phyloP scores from a whole-genome alignment of 352 stramenopile species.

The Globisporangium echinulatum region DNA sequence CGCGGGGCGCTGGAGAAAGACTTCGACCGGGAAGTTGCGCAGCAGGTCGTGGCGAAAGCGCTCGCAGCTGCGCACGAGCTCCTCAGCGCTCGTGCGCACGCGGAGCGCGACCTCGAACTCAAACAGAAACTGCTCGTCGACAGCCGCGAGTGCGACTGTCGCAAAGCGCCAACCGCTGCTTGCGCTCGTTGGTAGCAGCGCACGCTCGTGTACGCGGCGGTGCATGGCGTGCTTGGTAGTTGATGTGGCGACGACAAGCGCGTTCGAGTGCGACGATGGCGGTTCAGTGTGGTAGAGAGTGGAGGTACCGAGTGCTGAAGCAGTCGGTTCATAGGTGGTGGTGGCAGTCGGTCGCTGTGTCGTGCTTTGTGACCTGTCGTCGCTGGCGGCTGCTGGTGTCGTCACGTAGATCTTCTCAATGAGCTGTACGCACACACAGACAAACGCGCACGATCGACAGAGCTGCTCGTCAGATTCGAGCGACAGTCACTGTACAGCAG shows the following conservation, averaged over 20 bases:
- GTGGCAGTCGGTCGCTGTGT: neutral
- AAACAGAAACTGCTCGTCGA: conserved; percentile 71
- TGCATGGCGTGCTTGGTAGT: neutral
- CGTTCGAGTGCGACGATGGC: conserved; percentile 1
- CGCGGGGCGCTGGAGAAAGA: conserved; percentile 61
- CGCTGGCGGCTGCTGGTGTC: neutral
- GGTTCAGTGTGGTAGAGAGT: too few species aligned
- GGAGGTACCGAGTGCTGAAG: too few species aligned
- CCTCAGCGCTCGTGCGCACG: conserved; percentile 32
- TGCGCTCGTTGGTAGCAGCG: conserved; percentile 2
- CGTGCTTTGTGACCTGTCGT: neutral
- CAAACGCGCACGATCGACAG: neutral
- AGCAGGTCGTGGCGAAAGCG: conserved; percentile 49
- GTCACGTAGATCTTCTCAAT: conserved; percentile 36
- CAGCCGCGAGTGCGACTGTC: conserved; percentile 33
- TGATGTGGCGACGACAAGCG: conserved; percentile 2
- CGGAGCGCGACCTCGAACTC: conserved; percentile 74
- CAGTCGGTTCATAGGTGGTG: neutral
- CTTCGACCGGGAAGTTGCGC: conserved; percentile 54
- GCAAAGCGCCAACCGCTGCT: conserved; percentile 51
- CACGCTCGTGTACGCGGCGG: conserved; percentile 1
- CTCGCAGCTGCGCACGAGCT: conserved; percentile 47
- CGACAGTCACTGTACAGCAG: too few species aligned
- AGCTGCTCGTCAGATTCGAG: too few species aligned
- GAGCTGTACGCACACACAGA: conserved; percentile 15